Evolutionary conservation across 371 early-diverging fungal genomes (phyloP), one percentile per base, ranked within the genome.

Genomic region (Choanephora cucurbitarum): DNA sequence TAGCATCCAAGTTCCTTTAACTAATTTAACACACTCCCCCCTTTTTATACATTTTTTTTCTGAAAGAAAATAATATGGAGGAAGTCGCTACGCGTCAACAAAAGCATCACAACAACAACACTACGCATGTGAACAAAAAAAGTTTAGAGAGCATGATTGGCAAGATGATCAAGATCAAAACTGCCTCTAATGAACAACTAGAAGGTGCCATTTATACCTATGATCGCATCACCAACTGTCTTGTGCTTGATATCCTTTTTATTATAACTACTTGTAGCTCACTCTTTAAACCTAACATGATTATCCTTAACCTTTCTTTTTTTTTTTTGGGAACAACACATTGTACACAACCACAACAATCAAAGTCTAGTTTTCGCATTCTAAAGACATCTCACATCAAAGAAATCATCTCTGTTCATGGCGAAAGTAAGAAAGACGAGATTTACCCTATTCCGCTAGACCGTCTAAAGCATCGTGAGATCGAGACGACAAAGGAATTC

Each of bases 171-270:
- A 79, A 76, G 61, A 63, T 84, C 49, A 81, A 80, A 57, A 84
- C 85, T 0, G 58, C 59, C 43, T 64, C 69, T 33, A 79, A 81
- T 67, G 85, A 85, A 63, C 71, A 77, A 59, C 64, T 80, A 48
- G 79, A 84, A 33, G 88, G 88, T 22, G 66, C 70, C 42, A 76
- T 88, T 50, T 88, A 78, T 62, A 79, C 88, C 1, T 82, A 72
- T 50, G 88, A 88, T 66, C 59, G 70, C 33, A 70, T 68, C 46
- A 82, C 84, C 49, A 85, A 84, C 66, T 81, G 83, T 55, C 61
- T 88, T 64, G 86, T 80, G 49, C 77, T 88, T 71, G 82, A 88
- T 83, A 86, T 83, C 73, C 72, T 70, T 73, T 73, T 69, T 58
- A 23, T 58, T 55, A 0, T 55, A 21, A 34, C 44, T 57, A 46